Evolutionary conservation across 2,329 filamentous ascomycete species (phyloP), one percentile per base, ranked within the genome.

Genomic region (Colletotrichum magnum): DNA sequence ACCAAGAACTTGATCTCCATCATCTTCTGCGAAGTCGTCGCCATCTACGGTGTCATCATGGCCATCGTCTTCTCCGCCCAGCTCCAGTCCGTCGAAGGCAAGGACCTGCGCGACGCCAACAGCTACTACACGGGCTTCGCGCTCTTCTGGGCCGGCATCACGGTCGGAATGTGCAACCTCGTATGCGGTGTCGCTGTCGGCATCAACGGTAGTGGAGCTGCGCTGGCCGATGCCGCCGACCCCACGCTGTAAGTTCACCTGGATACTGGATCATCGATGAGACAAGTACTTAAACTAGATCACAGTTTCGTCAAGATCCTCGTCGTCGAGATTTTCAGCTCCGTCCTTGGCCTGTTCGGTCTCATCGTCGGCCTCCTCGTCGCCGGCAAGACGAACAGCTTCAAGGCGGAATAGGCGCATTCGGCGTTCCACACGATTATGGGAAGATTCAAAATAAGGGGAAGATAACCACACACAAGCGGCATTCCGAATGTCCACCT

Each of bases 1-100:
- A 99, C 96, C 72, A 99, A 99, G 91, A 99, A 99, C 87, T 84
- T 99, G 78, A 98, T 99, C 81, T 98, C 95, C 77, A 99, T 99
- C 83, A 98, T 99, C 84, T 99, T 99, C 85, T 99, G 96, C 86
- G 96, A 99, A 85, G 96, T 99, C 78, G 96, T 99, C 77, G 96
- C 96, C 82, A 99, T 99, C 82, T 99, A 99, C 88, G 97, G 97
- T 77, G 95, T 99, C 83, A 99, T 99, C 84, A 99, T 99, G 94
- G 93, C 95, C 76, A 99, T 99, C 80, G 93, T 99, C 77, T 98
- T 98, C 86, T 97, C 95, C 52, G 89, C 95, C 71, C 97, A 98
- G 83, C 84, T 99, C 75, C 88, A 89, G 75, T 81, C 87, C 64
- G 88, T 96, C 36, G 78, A 85, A 51, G 87, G 87, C 65, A 88